Conservation (phyloP, 2,329 filamentous ascomycete species). For the Botrytis byssoidea region DNA sequence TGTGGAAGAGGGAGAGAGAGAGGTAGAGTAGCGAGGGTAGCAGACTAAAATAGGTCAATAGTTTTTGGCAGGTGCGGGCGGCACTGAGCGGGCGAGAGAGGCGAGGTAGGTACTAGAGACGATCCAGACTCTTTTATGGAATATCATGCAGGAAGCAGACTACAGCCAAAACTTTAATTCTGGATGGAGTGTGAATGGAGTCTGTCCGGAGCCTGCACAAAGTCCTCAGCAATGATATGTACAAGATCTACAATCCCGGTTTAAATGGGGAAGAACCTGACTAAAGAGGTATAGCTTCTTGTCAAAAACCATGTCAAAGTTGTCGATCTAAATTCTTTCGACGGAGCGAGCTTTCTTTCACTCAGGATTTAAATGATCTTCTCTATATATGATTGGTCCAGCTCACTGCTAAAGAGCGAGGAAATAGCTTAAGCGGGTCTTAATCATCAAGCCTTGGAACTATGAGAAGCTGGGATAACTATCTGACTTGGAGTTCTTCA, state of each 20-base stretch:
- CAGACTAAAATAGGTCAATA: background rate
- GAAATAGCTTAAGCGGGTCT: background rate
- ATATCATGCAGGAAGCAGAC: background rate
- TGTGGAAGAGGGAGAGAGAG: background rate
- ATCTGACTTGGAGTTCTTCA: background rate
- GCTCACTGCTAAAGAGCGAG: rapidly evolving
- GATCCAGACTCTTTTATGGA: background rate
- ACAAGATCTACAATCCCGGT: slow-evolving; percentile 6
- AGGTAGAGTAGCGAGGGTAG: background rate
- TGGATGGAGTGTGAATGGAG: background rate
- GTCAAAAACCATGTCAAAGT: background rate
- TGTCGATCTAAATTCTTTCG: background rate
- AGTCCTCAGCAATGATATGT: background rate
- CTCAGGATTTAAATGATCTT: background rate
- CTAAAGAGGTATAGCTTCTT: background rate
- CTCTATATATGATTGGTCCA: background rate
- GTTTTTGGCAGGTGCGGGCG: slow-evolving; percentile 1
- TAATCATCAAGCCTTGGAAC: background rate
- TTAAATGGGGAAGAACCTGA: background rate
- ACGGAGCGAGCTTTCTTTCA: background rate
- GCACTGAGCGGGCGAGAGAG: background rate
- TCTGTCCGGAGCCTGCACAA: background rate
- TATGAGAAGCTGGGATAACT: background rate
- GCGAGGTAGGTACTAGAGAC: background rate
- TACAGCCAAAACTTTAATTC: background rate